Evolutionary conservation across 2,329 filamentous ascomycete genomes (phyloP), one percentile per base, ranked within the genome.

Genomic region (Furcasterigmium furcatum): DNA sequence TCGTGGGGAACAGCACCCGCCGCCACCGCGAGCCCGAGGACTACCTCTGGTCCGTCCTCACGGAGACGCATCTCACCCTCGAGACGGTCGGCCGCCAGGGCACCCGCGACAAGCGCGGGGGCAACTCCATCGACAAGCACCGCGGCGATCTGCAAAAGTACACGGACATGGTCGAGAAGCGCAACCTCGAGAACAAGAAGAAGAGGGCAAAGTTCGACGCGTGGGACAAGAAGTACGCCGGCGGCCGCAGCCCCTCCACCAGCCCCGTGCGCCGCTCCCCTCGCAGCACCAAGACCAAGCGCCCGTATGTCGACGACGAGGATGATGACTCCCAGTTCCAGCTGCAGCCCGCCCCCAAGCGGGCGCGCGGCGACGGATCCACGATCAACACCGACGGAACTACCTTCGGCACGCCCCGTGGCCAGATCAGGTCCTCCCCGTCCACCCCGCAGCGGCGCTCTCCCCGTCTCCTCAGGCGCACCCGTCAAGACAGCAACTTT

Each of bases 21-120:
- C 48, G 48, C n/a, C 14, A 42, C n/a, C 30, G 43, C 8, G 25
- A 29, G 8, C 16, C 10, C 12, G 25, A 57, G 16, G 52, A 66
- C 5, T 51, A 58, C n/a, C 55, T 71, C 9, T 61, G 62, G 21
- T 58, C 54, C 38, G 38, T 41, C 2, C 50, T 71, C 13, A 53
- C 55, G 27, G 45, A 43, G 13, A 47, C 57, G 21, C 60, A 66
- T 21, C 12, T 58, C 4, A 20, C 43, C 9, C 38, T 47, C 4
- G 48, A 54, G 42, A 46, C 47, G 24, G 9, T 16, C 12, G 41
- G 44, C 14, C 51, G 52, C 5, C 39, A 41, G 19, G 41, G 43
- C 12, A 45, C 49, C 43, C 49, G 55, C 7, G 27, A 40, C n/a
- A 36, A 35, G 27, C 45, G 52, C 20, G 39, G 27, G n/a, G 55